Percentiles rank a stretch among this genome's conserved stretches.
These are phyloP conservation scores for Xylaria sp. DNA, from an alignment of 2,329 filamentous ascomycete species.

Conservation along the genomic window DNA sequence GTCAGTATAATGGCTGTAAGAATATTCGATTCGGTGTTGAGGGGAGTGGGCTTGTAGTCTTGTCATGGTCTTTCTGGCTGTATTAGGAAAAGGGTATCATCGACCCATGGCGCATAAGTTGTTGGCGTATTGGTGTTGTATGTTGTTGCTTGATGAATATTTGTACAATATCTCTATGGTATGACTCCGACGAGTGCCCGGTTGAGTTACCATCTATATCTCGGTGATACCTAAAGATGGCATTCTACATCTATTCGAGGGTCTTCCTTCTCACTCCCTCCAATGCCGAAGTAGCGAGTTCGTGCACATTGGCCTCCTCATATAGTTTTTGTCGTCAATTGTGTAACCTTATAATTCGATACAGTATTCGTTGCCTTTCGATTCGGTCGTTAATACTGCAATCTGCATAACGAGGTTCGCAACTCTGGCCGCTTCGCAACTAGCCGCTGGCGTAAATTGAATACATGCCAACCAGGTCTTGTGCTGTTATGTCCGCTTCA, in stretches of 20 bases:
- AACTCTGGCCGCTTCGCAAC: too few relatives aligned
- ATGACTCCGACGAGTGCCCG: neutral
- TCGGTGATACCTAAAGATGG: neutral
- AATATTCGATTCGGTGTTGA: neutral
- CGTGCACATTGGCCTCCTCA: neutral
- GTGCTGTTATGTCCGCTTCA: too few relatives aligned
- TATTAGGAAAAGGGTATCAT: neutral
- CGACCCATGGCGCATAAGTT: neutral
- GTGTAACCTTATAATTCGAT: neutral
- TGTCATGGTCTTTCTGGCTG: neutral
- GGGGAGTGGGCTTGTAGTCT: neutral
- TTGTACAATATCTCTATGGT: neutral
- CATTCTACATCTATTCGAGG: neutral
- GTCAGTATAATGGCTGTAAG: neutral
- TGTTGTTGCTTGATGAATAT: neutral
- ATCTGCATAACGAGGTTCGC: too few relatives aligned
- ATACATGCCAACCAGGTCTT: too few relatives aligned
- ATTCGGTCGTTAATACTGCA: too few relatives aligned
- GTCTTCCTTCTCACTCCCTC: too few relatives aligned
- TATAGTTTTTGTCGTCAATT: neutral
- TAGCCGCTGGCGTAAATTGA: too few relatives aligned
- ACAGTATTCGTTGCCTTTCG: too few relatives aligned
- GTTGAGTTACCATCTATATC: neutral
- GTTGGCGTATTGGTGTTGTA: neutral
- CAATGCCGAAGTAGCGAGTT: too few relatives aligned